These are phyloP conservation scores for Canavalia gladiata DNA, from an alignment of 306 rosid genomes.

Conservation along the genomic window DNA sequence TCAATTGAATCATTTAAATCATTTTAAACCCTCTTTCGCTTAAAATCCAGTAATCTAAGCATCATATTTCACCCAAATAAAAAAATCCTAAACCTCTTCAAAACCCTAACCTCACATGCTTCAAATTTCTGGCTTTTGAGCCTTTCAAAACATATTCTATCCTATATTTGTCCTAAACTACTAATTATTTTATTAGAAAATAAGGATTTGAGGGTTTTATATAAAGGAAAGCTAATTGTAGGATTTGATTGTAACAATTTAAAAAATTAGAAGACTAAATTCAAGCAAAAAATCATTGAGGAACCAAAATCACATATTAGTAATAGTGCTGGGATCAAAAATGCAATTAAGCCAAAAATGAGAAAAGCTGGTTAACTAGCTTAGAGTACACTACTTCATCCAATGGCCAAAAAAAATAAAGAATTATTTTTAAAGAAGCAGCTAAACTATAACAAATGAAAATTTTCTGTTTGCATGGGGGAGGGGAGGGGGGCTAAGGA, in stretches of 20 bases:
- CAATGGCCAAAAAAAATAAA: background rate
- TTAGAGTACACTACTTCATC: conserved; percentile 12
- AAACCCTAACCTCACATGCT: background rate
- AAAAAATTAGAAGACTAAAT: background rate
- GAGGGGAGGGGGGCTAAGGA: background rate
- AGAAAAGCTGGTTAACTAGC: conserved; percentile 34
- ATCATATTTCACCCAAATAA: background rate
- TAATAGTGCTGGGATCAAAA: background rate
- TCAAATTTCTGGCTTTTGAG: background rate
- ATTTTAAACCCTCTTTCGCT: background rate
- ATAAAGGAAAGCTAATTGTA: background rate
- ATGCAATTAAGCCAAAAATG: conserved; percentile 13
- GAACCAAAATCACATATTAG: too few species aligned
- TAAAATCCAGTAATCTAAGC: background rate
- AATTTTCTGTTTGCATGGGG: background rate
- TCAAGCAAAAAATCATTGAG: background rate
- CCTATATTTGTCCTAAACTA: background rate
- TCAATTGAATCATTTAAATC: background rate
- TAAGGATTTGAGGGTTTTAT: background rate
- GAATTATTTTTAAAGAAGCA: conserved; percentile 29
- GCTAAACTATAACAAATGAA: conserved; percentile 17
- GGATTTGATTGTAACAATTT: background rate
- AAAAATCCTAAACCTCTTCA: background rate
- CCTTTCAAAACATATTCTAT: background rate
- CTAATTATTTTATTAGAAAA: background rate